Base-by-base conservation (phyloP, 805 yeast species). In the Starmerella riodocensis region DNA sequence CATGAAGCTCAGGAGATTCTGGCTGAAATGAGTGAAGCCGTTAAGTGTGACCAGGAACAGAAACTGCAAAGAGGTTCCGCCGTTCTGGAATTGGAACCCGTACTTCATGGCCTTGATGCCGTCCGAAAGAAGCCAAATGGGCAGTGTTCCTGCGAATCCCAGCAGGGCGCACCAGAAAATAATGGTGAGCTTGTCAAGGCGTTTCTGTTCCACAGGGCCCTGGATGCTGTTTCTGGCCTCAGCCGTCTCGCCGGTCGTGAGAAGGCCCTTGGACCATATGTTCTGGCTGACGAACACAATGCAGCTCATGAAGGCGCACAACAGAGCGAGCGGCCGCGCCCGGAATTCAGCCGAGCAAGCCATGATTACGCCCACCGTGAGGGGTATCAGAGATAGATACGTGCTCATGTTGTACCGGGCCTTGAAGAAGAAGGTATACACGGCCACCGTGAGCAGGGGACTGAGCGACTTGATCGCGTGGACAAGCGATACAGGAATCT, bases 381-480 rank as follows among this genome's bases (percentile, higher is more conserved):
- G 65, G 0, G 97, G 94, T 0, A 78, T 51, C 53, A 88, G 64
- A 1, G 97, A 80, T 37, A 77, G 47, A 54, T 88, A 88, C 2
- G 96, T 85, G 52, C 71, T 66, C 8, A 52, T 36, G 39, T 68
- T 67, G 65, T 81, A 88, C 33, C 63, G 60, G 34, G 65, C 70
- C 23, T 69, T 64, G 54, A 78, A 79, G 28, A 78, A 39, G 11
- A 76, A 44, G 48, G 80, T 67, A 61, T 85, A 85, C 31, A 82
- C 81, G 23, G 74, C 58, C 11, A 91, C 96, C 0, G 97, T 88
- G 35, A 83, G 72, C 20, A 88, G 65, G 2, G 98, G 98, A 24
- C 93, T 78, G 28, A 88, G 64, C 2, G 95, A 91, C 62, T 91
- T 91, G 51, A 88, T 76, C 7, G 96, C 85, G 58, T 88, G 96